Evolutionary conservation across 2,329 filamentous ascomycete genomes (phyloP), one percentile per base, ranked within the genome.

Genomic region (Calonectria pauciramosa): DNA sequence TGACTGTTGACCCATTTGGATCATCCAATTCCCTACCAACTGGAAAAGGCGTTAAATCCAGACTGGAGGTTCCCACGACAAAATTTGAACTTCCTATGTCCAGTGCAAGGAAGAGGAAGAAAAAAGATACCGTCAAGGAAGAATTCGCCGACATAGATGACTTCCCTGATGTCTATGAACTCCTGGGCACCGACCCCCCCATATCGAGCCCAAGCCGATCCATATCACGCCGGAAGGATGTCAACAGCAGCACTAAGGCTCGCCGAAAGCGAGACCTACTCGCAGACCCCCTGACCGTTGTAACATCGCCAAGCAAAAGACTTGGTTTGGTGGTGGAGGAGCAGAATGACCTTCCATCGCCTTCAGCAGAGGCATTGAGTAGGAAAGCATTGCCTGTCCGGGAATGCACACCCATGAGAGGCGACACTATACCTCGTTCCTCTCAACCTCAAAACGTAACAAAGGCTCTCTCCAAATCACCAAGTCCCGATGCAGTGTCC

Each of bases 111-210:
- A 91, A 91, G 81, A 83, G 89, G 75, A 91, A 91, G 79, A 90
- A 89, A 74, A 83, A 83, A 30, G 87, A 90, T 13, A 87, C 89
- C 30, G 86, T 79, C 74, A 85, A 83, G 72, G 79, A 82, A 32
- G 82, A 84, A 16, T 80, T 82, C 18, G 83, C 81, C 20, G 83
- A 85, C 5, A 82, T 87, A 18, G 87, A 88, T 41, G 86, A 89
- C 23, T 92, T 90, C 59, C 89, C 89, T 0, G 90, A 92, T 75
- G 88, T 92, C 10, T 87, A 89, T 75, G 85, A 90, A 63, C 83
- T 88, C 63, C 81, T 87, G 14, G 88, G 86, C 34, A 87, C 86
- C 18, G 81, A 85, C 16, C 85, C 84, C 52, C 85, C 82, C 20
- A 78, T 79, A 28, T 82, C 84, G 3, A 86, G 85, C n/a, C 85